These are phyloP conservation scores for Nigrospora osmanthi DNA, from an alignment of 2,329 filamentous ascomycete species.

Conservation along the genomic window DNA sequence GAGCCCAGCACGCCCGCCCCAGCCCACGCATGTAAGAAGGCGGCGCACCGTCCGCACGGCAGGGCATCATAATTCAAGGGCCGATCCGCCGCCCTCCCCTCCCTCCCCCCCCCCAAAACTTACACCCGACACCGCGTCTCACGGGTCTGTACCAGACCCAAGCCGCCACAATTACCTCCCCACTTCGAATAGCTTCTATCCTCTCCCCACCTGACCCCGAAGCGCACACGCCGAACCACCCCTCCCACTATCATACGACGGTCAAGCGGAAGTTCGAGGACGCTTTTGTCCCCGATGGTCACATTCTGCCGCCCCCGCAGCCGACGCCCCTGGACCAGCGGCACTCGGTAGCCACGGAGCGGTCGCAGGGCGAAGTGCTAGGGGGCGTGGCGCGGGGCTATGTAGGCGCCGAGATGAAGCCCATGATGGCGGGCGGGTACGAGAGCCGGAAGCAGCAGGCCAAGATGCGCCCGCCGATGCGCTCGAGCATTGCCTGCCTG, in stretches of 20 bases:
- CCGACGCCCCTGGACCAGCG: slow-evolving; percentile 14
- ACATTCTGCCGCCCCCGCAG: slow-evolving; percentile 18
- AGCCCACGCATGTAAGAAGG: neutral
- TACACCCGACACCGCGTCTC: slow-evolving; percentile 6
- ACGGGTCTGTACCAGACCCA: slow-evolving; percentile 30
- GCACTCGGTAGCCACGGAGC: slow-evolving; percentile 15
- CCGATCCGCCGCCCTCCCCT: neutral
- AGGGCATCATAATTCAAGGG: neutral
- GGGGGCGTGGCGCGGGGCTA: slow-evolving; percentile 13
- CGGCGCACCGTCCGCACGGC: neutral
- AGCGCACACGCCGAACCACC: slow-evolving; percentile 13
- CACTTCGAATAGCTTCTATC: slow-evolving; percentile 43
- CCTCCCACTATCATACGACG: slow-evolving; percentile 20
- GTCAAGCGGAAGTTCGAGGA: slow-evolving; percentile 29
- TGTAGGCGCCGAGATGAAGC: slow-evolving; percentile 21
- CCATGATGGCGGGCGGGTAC: slow-evolving; percentile 20
- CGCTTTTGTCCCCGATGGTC: slow-evolving; percentile 21
- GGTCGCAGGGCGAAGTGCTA: slow-evolving; percentile 10
- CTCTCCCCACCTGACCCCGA: slow-evolving; percentile 34
- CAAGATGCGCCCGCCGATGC: slow-evolving; percentile 48
- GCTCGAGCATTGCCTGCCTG: slow-evolving; percentile 73
- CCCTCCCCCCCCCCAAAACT: no score
- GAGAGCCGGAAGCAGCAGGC: slow-evolving; percentile 31
- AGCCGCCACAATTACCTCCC: slow-evolving; percentile 41
- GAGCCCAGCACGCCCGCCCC: no score